Evolutionary conservation across 75 land plant species (phyloP).

Genomic region (Pseudotsuga menziesii): DNA sequence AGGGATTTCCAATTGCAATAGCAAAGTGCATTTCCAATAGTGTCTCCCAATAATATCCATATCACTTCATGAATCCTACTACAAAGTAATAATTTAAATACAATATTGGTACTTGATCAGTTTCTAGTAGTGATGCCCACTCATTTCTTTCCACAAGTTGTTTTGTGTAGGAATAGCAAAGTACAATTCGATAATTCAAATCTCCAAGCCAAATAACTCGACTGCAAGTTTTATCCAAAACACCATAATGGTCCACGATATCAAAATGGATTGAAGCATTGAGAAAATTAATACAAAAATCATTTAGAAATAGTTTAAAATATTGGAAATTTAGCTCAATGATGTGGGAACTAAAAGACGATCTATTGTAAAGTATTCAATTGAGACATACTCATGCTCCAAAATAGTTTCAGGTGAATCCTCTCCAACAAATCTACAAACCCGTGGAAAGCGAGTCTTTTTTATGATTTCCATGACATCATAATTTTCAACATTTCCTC

Average conservation of each 20-base stretch:
- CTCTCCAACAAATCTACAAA: no score
- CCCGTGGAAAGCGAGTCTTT: no score
- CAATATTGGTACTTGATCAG: background rate
- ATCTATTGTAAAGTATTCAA: background rate
- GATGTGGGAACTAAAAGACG: background rate
- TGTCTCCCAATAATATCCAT: background rate
- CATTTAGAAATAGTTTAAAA: background rate
- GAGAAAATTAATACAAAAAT: background rate
- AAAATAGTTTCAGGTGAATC: no score
- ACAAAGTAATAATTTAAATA: background rate
- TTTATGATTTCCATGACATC: no score
- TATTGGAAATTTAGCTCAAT: background rate
- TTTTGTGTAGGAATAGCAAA: slow-evolving; percentile 24
- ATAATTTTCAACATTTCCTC: no score
- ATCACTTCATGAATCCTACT: background rate
- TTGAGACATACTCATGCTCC: no score
- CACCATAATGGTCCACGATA: no score
- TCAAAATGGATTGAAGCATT: background rate
- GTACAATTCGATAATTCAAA: slow-evolving; percentile 67
- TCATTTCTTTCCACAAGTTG: slow-evolving; percentile 25
- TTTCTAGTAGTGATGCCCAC: slow-evolving; percentile 64
- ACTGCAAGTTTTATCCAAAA: slow-evolving; percentile 24
- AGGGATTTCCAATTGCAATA: background rate
- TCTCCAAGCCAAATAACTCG: slow-evolving; percentile 84
- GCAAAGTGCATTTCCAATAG: no score